Conservation (phyloP, 1,139 yeast species). For the Taphrina pruni region DNA sequence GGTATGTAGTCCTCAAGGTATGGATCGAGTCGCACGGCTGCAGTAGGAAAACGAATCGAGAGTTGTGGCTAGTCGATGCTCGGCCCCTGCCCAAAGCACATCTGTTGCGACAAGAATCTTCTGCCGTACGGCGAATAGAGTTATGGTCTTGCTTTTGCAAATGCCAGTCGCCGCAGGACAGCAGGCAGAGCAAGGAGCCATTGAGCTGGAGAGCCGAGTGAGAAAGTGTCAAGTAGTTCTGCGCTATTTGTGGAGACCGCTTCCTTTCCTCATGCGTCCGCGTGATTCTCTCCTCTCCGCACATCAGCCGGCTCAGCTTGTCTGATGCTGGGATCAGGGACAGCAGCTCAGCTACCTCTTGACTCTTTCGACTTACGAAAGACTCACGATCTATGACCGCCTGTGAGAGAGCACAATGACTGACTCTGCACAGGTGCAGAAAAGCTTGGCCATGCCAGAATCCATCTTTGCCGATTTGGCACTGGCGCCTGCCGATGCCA, state of each 20-base stretch:
- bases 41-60: too few relatives aligned
- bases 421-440: slow-evolving; percentile 20
- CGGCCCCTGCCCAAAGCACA: too few relatives aligned
- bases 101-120: too few relatives aligned
- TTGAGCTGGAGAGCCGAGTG: too few relatives aligned
- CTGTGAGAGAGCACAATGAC: slow-evolving; percentile 1
- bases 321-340: not conserved
- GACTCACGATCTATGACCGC: not conserved
- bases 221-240: too few relatives aligned
- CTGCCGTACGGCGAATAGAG: too few relatives aligned
- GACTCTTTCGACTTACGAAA: not conserved
- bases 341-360: not conserved
- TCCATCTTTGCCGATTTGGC: slow-evolving; percentile 47
- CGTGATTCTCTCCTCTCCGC: slow-evolving; percentile 15
- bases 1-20: not conserved
- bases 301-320: slow-evolving; percentile 2
- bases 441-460: slow-evolving; percentile 21
- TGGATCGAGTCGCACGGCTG: too few relatives aligned
- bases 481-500: slow-evolving; percentile 55
- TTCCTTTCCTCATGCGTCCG: not conserved
- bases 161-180: too few relatives aligned
- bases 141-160: too few relatives aligned
- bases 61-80: too few relatives aligned
- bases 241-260: not conserved
- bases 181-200: too few relatives aligned